Conservation (phyloP, 371 early-diverging fungal genomes). For the Mortierella sp. region DNA sequence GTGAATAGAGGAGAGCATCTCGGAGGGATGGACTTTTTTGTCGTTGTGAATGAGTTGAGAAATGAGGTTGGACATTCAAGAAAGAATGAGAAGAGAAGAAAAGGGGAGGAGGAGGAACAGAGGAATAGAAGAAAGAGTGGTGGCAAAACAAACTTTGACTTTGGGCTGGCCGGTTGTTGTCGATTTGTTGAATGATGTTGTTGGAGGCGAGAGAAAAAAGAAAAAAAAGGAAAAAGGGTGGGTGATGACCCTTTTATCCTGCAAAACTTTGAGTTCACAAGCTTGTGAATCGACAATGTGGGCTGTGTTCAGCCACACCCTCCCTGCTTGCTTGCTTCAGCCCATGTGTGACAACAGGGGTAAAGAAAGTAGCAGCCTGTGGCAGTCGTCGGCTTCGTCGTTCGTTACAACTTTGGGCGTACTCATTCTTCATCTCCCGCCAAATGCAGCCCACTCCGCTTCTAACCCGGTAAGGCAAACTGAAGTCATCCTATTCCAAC, state of each 20-base stretch:
- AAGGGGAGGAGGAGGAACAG: too few species aligned
- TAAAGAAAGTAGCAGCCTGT: background rate
- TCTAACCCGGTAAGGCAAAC: background rate
- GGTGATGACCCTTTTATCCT: background rate
- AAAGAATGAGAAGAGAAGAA: background rate
- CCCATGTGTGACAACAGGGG: background rate
- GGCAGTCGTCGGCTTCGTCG: background rate
- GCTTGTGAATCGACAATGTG: background rate
- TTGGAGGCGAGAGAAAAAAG: background rate
- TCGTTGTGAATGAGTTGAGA: background rate
- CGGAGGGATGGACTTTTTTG: background rate
- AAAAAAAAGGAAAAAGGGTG: background rate
- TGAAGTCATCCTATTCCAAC: background rate
- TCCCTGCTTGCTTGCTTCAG: too few species aligned
- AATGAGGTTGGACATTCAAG: conserved; percentile 1
- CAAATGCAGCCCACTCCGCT: background rate
- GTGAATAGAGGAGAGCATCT: conserved; percentile 14
- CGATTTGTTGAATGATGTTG: too few species aligned
- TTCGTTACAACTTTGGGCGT: background rate
- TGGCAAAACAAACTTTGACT: background rate
- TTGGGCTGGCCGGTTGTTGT: background rate
- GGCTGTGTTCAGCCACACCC: background rate
- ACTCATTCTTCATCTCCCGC: background rate
- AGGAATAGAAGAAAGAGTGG: too few species aligned
- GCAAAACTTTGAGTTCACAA: background rate